Conservation (phyloP, 345 rosid genomes). For the Citrus glauca region DNA sequence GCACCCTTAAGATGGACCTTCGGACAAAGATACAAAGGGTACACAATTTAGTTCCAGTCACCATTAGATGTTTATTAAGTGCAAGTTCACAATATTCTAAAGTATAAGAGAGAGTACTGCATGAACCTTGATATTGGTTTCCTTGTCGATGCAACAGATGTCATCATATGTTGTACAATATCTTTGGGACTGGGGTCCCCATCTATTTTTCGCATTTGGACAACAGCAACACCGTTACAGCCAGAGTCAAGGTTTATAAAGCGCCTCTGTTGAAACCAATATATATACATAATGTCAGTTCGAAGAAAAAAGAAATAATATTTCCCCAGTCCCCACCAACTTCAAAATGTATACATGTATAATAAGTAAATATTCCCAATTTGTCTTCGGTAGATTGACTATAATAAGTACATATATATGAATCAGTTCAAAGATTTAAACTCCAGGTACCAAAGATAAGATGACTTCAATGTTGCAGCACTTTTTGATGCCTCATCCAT, state of each 20-base stretch:
- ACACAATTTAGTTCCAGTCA: not conserved
- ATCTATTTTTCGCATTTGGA: slow-evolving; percentile 89
- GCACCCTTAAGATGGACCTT: slow-evolving; percentile 85
- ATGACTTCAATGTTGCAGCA: not conserved
- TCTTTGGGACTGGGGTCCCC: slow-evolving; percentile 86
- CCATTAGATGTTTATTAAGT: not conserved
- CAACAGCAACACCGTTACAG: slow-evolving; percentile 79
- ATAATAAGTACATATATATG: not conserved
- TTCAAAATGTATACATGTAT: not conserved
- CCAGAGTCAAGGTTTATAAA: slow-evolving; percentile 85
- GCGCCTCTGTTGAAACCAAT: slow-evolving; percentile 51
- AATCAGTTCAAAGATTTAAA: not conserved
- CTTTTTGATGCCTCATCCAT: not conserved
- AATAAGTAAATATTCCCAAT: not conserved
- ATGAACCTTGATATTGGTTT: slow-evolving; percentile 91
- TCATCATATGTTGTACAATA: slow-evolving; percentile 83
- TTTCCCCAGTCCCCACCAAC: not conserved
- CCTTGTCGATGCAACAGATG: slow-evolving; percentile 71
- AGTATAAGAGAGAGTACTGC: not conserved
- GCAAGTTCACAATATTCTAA: not conserved
- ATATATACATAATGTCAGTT: not conserved
- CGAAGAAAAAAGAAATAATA: not conserved
- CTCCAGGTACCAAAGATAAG: not conserved
- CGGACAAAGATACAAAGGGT: not conserved
- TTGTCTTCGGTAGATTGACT: not conserved